Percentiles rank a stretch among this genome's conserved stretches.
These are phyloP conservation scores for Penicillium sclerotigenum DNA, from an alignment of 2,329 filamentous ascomycete genomes.

Conservation along the genomic window DNA sequence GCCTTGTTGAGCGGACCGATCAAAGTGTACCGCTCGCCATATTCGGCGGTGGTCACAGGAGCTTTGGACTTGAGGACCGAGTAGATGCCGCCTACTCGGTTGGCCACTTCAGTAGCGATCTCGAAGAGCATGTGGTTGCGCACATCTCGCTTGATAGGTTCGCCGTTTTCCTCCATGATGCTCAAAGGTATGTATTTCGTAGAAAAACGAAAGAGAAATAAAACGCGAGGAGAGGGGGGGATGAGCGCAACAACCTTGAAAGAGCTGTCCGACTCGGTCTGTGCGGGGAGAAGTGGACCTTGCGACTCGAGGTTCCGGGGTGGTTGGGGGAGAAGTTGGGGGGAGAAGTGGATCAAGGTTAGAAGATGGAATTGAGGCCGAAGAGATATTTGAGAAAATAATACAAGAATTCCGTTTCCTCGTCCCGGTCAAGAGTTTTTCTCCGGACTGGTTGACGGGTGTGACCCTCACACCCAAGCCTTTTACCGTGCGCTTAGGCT, in stretches of 20 bases:
- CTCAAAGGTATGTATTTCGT: conserved; percentile 43
- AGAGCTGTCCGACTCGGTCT: conserved; percentile 24
- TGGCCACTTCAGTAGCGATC: conserved; percentile 93
- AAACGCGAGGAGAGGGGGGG: conserved; percentile 4
- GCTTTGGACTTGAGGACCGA: conserved; percentile 99
- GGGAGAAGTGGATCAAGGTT: not conserved
- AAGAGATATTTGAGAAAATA: not conserved
- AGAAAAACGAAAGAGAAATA: conserved; percentile 8
- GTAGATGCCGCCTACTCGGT: conserved; percentile 98
- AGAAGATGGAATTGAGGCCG: not conserved
- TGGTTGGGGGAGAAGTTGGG: not conserved
- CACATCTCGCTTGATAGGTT: conserved; percentile 62
- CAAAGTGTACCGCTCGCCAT: conserved; percentile 94
- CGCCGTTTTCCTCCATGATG: conserved; percentile 80
- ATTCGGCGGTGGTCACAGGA: conserved; percentile 94
- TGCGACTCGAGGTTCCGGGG: conserved; percentile 3
- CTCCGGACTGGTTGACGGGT: conserved; percentile 1
- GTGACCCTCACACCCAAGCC: not conserved
- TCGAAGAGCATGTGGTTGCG: conserved; percentile 96
- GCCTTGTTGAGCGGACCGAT: conserved; percentile 90
- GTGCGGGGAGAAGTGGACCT: conserved; percentile 21
- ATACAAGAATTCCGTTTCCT: conserved; percentile 1
- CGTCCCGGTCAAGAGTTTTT: conserved; percentile 3
- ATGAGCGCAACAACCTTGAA: conserved; percentile 9
- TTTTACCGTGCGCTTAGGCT: not conserved